Conservation (phyloP, 192 early-diverging fungal species). For the Radiomyces spectabilis region DNA sequence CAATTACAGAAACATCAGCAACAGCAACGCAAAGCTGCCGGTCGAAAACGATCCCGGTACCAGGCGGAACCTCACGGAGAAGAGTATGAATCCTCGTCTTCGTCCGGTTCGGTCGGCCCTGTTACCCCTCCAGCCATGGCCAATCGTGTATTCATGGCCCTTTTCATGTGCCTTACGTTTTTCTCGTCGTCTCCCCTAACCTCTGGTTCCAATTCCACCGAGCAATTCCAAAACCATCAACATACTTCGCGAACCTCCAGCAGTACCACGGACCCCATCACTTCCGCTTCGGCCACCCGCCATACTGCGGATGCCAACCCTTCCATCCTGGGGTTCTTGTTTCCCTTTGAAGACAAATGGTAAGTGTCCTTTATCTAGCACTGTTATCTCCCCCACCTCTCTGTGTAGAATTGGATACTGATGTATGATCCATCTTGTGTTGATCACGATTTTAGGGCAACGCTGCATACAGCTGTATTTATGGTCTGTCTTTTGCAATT, state of each 20-base stretch:
- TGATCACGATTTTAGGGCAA: no score
- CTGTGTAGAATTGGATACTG: neutral
- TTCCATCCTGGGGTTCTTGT: constrained; percentile 1
- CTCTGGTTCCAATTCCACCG: constrained; percentile 9
- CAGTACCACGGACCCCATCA: neutral
- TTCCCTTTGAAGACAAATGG: constrained; percentile 1
- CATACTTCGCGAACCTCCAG: constrained; percentile 18
- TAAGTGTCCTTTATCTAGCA: neutral
- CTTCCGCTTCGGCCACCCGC: neutral
- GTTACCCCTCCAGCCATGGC: constrained; percentile 21
- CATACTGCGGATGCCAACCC: neutral
- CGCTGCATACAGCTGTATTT: constrained; percentile 2
- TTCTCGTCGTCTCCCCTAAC: constrained; percentile 35
- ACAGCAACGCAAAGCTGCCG: neutral
- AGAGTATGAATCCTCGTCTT: constrained; percentile 11
- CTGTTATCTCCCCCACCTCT: neutral
- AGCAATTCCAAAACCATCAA: constrained; percentile 17
- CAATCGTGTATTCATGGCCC: constrained; percentile 45
- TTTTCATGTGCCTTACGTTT: constrained; percentile 52
- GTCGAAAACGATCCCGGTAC: neutral
- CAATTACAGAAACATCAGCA: neutral
- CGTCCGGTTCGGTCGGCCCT: constrained; percentile 5
- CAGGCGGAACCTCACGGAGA: neutral
- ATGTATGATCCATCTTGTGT: neutral
- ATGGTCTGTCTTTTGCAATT: constrained; percentile 10